phyloP scores from a whole-genome alignment of 148 eudicot species.

The Arbutus unedo region DNA sequence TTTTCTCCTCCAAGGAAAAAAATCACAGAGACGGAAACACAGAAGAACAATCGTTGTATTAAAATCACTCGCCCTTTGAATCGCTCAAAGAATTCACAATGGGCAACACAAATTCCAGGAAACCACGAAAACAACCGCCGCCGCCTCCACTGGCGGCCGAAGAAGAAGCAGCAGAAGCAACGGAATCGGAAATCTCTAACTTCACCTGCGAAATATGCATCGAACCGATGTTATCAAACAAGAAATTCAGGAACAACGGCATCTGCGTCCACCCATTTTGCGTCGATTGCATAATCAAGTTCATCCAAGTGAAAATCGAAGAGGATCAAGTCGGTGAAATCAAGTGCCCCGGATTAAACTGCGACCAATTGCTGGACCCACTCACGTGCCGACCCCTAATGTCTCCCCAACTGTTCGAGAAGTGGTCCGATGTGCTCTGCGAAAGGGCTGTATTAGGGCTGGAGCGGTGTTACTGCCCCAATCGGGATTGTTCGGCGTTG shows the following conservation, averaged over 20 bases:
- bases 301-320: slow-evolving; percentile 31
- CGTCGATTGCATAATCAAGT: slow-evolving; percentile 30
- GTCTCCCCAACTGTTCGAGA: slow-evolving; percentile 15
- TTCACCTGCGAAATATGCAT: slow-evolving; percentile 49
- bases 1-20: too few relatives aligned
- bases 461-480: slow-evolving; percentile 37
- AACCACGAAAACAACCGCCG: not conserved
- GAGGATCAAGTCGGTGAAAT: slow-evolving; percentile 27
- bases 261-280: slow-evolving; percentile 40
- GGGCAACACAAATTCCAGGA: not conserved
- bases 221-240: slow-evolving; percentile 25
- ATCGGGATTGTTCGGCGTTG: slow-evolving; percentile 34
- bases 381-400: slow-evolving; percentile 14
- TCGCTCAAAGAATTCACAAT: not conserved
- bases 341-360: slow-evolving; percentile 32
- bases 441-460: slow-evolving; percentile 24
- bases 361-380: slow-evolving; percentile 25
- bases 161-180: not conserved
- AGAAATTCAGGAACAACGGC: slow-evolving; percentile 18
- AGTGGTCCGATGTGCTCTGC: slow-evolving; percentile 45
- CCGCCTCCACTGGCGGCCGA: not conserved
- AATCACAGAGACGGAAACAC: too few relatives aligned
- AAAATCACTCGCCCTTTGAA: not conserved
- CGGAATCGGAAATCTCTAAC: not conserved
- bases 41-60: too few relatives aligned